Base-by-base conservation (phyloP, 208 protist genomes). In the Leptomonas seymouri region DNA sequence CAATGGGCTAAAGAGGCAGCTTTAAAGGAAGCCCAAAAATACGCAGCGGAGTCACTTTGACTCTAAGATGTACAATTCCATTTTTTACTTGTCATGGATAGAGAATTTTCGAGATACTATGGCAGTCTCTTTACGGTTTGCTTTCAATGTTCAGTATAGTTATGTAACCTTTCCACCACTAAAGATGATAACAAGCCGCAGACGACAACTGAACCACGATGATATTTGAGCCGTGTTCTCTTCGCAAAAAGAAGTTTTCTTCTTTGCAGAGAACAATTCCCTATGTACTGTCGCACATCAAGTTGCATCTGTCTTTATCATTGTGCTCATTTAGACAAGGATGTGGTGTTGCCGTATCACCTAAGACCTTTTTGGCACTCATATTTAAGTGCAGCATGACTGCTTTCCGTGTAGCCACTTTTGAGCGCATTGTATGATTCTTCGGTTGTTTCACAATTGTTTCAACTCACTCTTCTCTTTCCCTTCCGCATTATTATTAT, bases 1-100 rank as follows among this genome's bases (percentile, higher is more conserved):
- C 78, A 93, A 55, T 89, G 85, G 82, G 77, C 84, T 3, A 97
- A 93, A 51, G 84, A 82, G 58, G 82, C 84, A 14, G 91, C 91
- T 30, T 39, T 93, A 54, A 78, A 94, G 44, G 91, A 93, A 36
- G 89, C 91, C 21, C 80, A 79, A 42, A 74, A 67, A 48, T 89
- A 81, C 48, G 74, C 73, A 42, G 60, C 78, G 44, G 75, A 46
- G 23, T 41, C 46, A 0, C 60, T 66, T 25, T 65, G 64, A 72
- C 6, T 46, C 30, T 18, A 34, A 8, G 12, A 67, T 65, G 58
- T 65, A 62, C 11, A 51, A 23, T n/a, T 62, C 41, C 53, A 56
- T 16, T 49, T 65, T 50, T 5, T 60, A 53, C 34, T 59, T 42
- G 18, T 9, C 39, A 54, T 3, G 15, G 18, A 7, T 23, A 15